Evolutionary conservation across 2,329 filamentous ascomycete species (phyloP).

Genomic region (Alternaria solani): DNA sequence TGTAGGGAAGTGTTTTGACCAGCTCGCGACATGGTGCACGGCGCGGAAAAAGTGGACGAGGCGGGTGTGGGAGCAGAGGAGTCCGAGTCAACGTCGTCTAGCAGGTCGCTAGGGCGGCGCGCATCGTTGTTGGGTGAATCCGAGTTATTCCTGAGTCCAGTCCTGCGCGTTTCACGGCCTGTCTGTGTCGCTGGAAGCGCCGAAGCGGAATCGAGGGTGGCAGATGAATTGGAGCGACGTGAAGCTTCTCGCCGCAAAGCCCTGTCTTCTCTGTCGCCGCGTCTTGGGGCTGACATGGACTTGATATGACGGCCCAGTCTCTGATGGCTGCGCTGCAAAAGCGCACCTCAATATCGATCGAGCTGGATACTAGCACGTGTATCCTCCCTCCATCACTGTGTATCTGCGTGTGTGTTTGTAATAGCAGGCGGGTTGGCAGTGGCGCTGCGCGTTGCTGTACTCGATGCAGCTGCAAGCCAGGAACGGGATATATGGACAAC

Average conservation of each 20-base stretch:
- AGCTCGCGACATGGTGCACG: constrained; percentile 62
- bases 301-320: constrained; percentile 78
- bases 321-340: constrained; percentile 76
- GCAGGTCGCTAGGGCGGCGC: constrained; percentile 64
- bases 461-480: constrained; percentile 33
- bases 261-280: constrained; percentile 36
- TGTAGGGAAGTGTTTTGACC: constrained; percentile 62
- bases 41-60: constrained; percentile 74
- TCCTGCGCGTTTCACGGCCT: constrained; percentile 22
- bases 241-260: constrained; percentile 34
- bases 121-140: constrained; percentile 42
- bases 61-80: constrained; percentile 66
- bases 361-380: constrained; percentile 29
- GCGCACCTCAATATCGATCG: constrained; percentile 77
- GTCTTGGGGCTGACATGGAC: constrained; percentile 64
- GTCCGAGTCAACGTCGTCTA: constrained; percentile 75
- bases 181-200: constrained; percentile 24
- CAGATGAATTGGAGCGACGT: constrained; percentile 37
- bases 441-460: constrained; percentile 21
- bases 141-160: constrained; percentile 27
- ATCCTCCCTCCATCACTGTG: constrained; percentile 40
- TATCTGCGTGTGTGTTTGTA: constrained; percentile 21
- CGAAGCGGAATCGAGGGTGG: constrained; percentile 23
- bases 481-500: constrained; percentile 32
- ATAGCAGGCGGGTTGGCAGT: constrained; percentile 14